Evolutionary conservation across 495 filamentous ascomycete species (phyloP).

Genomic region (Echria macrotheca): DNA sequence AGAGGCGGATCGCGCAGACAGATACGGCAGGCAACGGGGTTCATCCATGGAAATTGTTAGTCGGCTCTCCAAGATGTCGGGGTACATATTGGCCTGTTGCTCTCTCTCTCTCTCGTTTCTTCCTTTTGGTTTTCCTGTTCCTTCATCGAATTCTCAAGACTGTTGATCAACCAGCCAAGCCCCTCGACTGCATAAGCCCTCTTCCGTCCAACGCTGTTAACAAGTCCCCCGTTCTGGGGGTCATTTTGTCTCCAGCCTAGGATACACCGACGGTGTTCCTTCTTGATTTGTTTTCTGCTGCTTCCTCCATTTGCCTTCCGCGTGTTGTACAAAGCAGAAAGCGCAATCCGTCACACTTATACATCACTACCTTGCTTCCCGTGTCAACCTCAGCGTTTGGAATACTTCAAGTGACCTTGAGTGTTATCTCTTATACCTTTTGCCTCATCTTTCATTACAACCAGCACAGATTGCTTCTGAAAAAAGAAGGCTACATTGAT

Average conservation of each 20-base stretch:
- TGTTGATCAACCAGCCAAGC: too few relatives aligned
- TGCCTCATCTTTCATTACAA: background rate
- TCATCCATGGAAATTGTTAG: slow-evolving; percentile 9
- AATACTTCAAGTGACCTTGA: too few relatives aligned
- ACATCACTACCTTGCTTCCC: too few relatives aligned
- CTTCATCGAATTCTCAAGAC: too few relatives aligned
- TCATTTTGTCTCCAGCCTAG: slow-evolving; percentile 5
- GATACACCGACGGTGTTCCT: background rate
- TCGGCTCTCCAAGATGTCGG: background rate
- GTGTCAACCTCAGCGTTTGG: too few relatives aligned
- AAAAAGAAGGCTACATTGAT: slow-evolving; percentile 57
- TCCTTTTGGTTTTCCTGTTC: too few relatives aligned
- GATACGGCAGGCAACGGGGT: background rate
- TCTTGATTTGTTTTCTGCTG: background rate
- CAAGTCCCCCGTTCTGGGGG: slow-evolving; percentile 26
- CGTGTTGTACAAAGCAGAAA: background rate
- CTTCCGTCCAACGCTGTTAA: slow-evolving; percentile 5
- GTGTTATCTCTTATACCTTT: background rate
- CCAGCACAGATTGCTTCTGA: slow-evolving; percentile 13
- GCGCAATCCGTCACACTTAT: too few relatives aligned
- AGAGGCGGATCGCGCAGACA: too few relatives aligned
- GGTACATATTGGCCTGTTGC: slow-evolving; percentile 12
- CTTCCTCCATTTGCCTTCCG: background rate
- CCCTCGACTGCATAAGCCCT: slow-evolving; percentile 9
- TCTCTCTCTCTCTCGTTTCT: background rate